Conservation (phyloP, 306 rosid genomes). For the Gillenia trifoliata region DNA sequence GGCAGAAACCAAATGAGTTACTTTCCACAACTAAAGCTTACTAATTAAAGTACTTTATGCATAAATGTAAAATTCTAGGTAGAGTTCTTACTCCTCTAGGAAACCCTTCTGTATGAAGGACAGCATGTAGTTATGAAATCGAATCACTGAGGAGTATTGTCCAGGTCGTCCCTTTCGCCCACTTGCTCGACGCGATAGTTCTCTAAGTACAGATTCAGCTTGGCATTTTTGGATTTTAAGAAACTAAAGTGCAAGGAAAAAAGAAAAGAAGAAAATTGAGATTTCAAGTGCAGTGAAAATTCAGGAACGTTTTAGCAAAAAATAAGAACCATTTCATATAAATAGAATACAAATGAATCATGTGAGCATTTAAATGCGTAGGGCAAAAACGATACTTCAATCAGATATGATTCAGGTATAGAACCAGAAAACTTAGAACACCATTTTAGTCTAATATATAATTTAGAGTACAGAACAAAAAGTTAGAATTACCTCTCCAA, state of each 20-base stretch:
- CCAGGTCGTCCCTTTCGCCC: conserved; percentile 39
- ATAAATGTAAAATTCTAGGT: neutral
- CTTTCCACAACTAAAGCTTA: neutral
- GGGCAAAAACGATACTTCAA: neutral
- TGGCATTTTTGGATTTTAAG: conserved; percentile 31
- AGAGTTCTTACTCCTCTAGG: conserved; percentile 36
- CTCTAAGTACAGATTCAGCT: conserved; percentile 33
- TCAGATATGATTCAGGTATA: neutral
- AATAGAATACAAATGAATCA: neutral
- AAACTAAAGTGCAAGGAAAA: conserved; percentile 17
- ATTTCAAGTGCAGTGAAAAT: neutral
- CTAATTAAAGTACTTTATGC: neutral
- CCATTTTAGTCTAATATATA: neutral
- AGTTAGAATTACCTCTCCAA: conserved; percentile 58
- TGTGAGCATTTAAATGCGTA: neutral
- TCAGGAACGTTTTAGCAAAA: neutral
- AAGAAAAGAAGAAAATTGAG: neutral
- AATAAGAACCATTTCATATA: neutral
- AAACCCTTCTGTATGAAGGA: conserved; percentile 41
- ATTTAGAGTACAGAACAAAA: neutral
- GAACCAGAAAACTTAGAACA: neutral
- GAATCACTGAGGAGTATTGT: conserved; percentile 32
- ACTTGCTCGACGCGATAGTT: conserved; percentile 34
- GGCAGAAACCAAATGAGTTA: neutral
- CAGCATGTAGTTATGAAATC: conserved; percentile 34